Conservation (phyloP, 139 green algal genomes). For the Volvox reticuliferus region DNA sequence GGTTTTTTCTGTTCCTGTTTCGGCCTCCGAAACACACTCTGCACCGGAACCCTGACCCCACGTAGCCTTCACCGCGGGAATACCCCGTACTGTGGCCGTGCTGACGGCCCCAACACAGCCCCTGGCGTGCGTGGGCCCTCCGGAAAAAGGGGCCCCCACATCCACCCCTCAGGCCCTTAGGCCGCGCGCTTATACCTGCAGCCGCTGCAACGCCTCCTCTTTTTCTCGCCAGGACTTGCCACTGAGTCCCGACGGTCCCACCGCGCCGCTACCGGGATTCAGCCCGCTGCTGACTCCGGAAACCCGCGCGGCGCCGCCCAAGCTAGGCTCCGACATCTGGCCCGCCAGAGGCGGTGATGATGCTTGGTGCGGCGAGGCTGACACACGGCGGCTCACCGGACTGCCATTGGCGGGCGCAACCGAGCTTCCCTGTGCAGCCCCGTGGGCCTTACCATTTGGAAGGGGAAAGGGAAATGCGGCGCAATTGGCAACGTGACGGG, state of each 20-base stretch:
- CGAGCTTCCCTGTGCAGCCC: neutral
- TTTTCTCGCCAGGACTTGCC: conserved; percentile 42
- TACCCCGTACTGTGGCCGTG: too few species aligned
- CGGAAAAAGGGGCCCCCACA: too few species aligned
- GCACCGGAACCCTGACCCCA: too few species aligned
- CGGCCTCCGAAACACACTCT: too few species aligned
- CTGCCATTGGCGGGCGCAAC: neutral
- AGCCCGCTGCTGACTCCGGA: neutral
- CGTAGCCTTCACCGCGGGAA: too few species aligned
- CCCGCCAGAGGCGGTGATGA: neutral
- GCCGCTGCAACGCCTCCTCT: conserved; percentile 30
- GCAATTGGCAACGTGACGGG: too few species aligned
- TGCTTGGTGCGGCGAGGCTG: conserved; percentile 8
- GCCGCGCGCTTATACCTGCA: neutral
- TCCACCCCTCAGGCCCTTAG: too few species aligned
- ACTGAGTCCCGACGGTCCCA: neutral
- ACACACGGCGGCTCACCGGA: neutral
- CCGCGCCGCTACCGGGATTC: neutral
- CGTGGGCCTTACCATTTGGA: neutral
- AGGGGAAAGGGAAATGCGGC: neutral
- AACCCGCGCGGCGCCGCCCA: neutral
- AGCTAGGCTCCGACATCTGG: neutral
- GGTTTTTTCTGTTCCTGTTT: too few species aligned
- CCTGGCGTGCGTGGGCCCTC: too few species aligned
- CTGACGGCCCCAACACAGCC: too few species aligned